A percentile compares a stretch with the other conserved stretches of the same genome.
phyloP scores from a whole-genome alignment of 2,329 filamentous ascomycete genomes.

The Beauveria medogensis region DNA sequence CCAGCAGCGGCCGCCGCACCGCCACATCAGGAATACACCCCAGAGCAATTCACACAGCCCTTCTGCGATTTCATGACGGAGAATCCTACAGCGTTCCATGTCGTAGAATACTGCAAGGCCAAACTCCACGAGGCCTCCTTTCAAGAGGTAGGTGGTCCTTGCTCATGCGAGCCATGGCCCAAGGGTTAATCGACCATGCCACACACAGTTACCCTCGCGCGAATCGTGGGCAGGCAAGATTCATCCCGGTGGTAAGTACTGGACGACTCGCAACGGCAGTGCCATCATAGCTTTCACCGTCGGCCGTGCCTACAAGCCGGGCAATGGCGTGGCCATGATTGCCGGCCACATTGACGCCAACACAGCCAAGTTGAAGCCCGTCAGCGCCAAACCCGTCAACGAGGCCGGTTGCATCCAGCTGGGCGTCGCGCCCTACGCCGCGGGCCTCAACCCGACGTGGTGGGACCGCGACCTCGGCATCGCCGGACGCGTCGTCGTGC shows the following conservation, averaged over 20 bases:
- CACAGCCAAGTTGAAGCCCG: conserved; percentile 83
- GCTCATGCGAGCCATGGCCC: background rate
- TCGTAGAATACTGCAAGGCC: conserved; percentile 68
- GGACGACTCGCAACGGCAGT: conserved; percentile 74
- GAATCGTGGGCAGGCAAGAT: conserved; percentile 69
- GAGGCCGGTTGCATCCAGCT: conserved; percentile 82
- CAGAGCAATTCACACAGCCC: conserved; percentile 67
- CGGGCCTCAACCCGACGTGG: conserved; percentile 81
- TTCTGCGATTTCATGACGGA: conserved; percentile 81
- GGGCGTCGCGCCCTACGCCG: conserved; percentile 87
- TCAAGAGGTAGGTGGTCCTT: conserved; percentile 46
- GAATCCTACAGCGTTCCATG: conserved; percentile 91
- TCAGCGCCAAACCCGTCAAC: conserved; percentile 65
- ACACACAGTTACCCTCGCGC: conserved; percentile 59
- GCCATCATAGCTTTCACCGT: conserved; percentile 79
- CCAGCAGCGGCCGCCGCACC: background rate
- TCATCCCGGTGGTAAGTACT: conserved; percentile 79
- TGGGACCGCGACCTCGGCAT: conserved; percentile 94
- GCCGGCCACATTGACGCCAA: conserved; percentile 91
- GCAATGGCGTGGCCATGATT: conserved; percentile 80
- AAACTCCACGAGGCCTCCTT: conserved; percentile 68
- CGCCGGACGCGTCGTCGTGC: conserved; percentile 80
- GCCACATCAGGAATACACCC: conserved; percentile 22
- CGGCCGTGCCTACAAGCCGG: conserved; percentile 70
- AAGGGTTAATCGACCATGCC: background rate